Conservation (phyloP, 208 protist species). For the Trypanosoma melophagium region DNA sequence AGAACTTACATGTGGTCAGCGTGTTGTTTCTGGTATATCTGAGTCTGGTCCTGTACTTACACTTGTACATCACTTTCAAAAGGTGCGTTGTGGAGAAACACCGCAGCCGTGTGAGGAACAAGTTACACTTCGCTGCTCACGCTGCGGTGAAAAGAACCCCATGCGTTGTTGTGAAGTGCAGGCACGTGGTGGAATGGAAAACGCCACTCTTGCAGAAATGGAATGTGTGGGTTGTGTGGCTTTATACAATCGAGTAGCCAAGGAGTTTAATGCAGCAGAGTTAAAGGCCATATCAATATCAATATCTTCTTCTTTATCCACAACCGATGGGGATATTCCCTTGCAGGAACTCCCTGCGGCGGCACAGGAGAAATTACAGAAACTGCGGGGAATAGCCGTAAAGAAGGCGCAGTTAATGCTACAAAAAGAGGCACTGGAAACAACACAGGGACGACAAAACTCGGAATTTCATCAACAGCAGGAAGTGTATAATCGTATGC, state of each 20-base stretch:
- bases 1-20: constrained; percentile 80
- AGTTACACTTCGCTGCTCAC: constrained; percentile 63
- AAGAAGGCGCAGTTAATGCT: constrained; percentile 64
- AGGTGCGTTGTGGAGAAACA: constrained; percentile 51
- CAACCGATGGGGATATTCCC: constrained; percentile 33
- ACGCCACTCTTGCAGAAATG: constrained; percentile 35
- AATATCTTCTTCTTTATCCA: background rate
- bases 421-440: constrained; percentile 80
- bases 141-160: constrained; percentile 57
- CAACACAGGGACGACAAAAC: constrained; percentile 33
- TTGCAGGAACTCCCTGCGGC: constrained; percentile 49
- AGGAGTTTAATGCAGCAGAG: constrained; percentile 48
- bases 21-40: constrained; percentile 68
- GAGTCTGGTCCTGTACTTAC: constrained; percentile 40
- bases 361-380: constrained; percentile 49
- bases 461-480: constrained; percentile 54
- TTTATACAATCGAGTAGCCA: constrained; percentile 75
- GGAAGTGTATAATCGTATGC: constrained; percentile 36
- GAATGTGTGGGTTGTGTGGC: constrained; percentile 75
- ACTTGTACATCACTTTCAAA: constrained; percentile 74
- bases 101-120: constrained; percentile 44
- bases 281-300: constrained; percentile 17
- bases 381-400: constrained; percentile 32
- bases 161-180: constrained; percentile 58
- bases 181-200: constrained; percentile 29